Evolutionary conservation across 805 yeast genomes (phyloP).

Genomic region (Candida xyloterini): DNA sequence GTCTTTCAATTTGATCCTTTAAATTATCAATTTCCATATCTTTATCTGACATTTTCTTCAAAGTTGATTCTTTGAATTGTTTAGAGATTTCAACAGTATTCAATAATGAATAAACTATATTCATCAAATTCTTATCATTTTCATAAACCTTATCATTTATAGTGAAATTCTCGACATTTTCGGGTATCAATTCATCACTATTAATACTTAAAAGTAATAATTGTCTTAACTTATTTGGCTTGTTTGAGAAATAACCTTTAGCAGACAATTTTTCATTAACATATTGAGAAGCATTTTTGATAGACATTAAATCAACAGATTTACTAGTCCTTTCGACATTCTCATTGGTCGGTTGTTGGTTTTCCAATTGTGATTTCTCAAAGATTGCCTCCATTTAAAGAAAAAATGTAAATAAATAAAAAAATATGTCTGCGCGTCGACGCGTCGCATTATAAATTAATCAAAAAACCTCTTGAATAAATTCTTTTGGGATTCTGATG

Average conservation of each 20-base stretch:
- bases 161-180: slow-evolving; percentile 10
- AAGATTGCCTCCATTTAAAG: slow-evolving; percentile 9
- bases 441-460: slow-evolving; percentile 8
- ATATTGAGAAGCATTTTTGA: slow-evolving; percentile 23
- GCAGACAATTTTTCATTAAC: slow-evolving; percentile 27
- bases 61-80: slow-evolving; percentile 18
- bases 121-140: slow-evolving; percentile 33
- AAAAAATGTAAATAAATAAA: slow-evolving; percentile 2
- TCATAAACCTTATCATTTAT: slow-evolving; percentile 23
- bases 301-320: slow-evolving; percentile 18
- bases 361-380: slow-evolving; percentile 9
- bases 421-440: slow-evolving; percentile 5
- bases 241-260: slow-evolving; percentile 25
- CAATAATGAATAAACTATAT: slow-evolving; percentile 27
- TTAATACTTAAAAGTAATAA: slow-evolving; percentile 24
- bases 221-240: slow-evolving; percentile 17
- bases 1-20: slow-evolving; percentile 7
- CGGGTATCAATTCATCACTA: slow-evolving; percentile 10
- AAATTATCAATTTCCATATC: slow-evolving; percentile 15
- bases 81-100: slow-evolving; percentile 23
- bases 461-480: not conserved
- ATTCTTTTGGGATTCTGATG: slow-evolving; percentile 9
- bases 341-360: not conserved
- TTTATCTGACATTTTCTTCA: slow-evolving; percentile 15
- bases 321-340: not conserved